A percentile compares a stretch with the other conserved stretches of the same genome.
phyloP scores from a whole-genome alignment of 805 yeast species.

The Kazachstania bromeliacearum region DNA sequence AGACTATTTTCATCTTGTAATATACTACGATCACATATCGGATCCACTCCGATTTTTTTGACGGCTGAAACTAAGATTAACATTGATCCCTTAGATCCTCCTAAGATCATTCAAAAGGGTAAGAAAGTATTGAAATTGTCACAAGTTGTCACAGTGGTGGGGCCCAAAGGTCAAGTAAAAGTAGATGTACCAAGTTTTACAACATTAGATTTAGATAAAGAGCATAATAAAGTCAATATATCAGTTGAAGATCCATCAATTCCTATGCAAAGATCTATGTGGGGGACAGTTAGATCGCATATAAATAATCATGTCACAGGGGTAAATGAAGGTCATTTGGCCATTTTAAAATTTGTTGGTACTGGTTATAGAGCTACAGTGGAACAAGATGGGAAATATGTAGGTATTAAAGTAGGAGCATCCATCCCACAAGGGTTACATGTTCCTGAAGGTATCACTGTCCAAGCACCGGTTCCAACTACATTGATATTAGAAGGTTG shows the following conservation, averaged over 20 bases:
- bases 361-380: slow-evolving; percentile 91
- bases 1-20: too few relatives aligned
- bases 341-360: slow-evolving; percentile 83
- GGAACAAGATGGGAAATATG: slow-evolving; percentile 49
- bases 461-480: slow-evolving; percentile 74
- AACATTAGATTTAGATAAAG: slow-evolving; percentile 32
- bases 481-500: slow-evolving; percentile 78
- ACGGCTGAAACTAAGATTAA: slow-evolving; percentile 46
- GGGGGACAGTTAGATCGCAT: slow-evolving; percentile 88
- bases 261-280: slow-evolving; percentile 72
- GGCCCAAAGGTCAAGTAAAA: slow-evolving; percentile 66
- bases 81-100: slow-evolving; percentile 38
- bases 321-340: slow-evolving; percentile 85
- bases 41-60: slow-evolving; percentile 65
- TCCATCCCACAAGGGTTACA: slow-evolving; percentile 68
- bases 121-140: slow-evolving; percentile 41
- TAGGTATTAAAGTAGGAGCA: slow-evolving; percentile 79
- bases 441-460: slow-evolving; percentile 70
- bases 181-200: slow-evolving; percentile 63
- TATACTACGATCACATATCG: slow-evolving; percentile 59
- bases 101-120: slow-evolving; percentile 59
- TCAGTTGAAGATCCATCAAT: slow-evolving; percentile 45
- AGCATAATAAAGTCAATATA: slow-evolving; percentile 37
- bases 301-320: slow-evolving; percentile 75
- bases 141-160: slow-evolving; percentile 50